A percentile compares a stretch with the other conserved stretches of the same genome.
Evolutionary conservation across 2,329 filamentous ascomycete genomes (phyloP).

Genomic region (Ascochyta fabae): DNA sequence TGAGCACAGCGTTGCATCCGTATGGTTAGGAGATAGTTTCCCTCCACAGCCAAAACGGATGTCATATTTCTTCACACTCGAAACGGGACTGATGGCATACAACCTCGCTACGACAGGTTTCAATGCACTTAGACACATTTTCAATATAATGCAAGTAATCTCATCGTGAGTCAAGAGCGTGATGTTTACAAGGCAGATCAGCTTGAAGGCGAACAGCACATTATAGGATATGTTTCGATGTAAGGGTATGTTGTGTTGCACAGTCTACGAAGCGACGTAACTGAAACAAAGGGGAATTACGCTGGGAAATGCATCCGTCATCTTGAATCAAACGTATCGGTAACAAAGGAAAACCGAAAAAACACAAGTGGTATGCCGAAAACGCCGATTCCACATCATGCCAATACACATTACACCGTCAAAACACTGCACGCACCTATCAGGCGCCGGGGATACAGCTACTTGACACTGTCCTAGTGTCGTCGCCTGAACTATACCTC

Average conservation of each 20-base stretch:
- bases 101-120: too few relatives aligned
- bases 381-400: constrained; percentile 12
- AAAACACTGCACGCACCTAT: background rate
- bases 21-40: too few relatives aligned
- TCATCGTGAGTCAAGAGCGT: background rate
- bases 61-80: too few relatives aligned
- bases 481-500: constrained; percentile 6
- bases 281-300: background rate
- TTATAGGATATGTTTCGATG: too few relatives aligned
- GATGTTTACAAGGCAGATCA: background rate
- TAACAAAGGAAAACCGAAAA: background rate
- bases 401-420: constrained; percentile 4
- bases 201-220: too few relatives aligned
- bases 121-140: too few relatives aligned
- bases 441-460: constrained; percentile 9
- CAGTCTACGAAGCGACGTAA: background rate
- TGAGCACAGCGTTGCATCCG: too few relatives aligned
- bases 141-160: too few relatives aligned
- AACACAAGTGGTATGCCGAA: constrained; percentile 8
- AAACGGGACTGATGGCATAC: too few relatives aligned
- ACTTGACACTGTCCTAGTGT: constrained; percentile 20
- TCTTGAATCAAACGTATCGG: background rate
- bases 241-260: background rate
- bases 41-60: too few relatives aligned
- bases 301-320: constrained; percentile 5